These are phyloP conservation scores for Saccharomyces hybrid DNA, from an alignment of 1,139 yeast genomes.

Conservation along the genomic window DNA sequence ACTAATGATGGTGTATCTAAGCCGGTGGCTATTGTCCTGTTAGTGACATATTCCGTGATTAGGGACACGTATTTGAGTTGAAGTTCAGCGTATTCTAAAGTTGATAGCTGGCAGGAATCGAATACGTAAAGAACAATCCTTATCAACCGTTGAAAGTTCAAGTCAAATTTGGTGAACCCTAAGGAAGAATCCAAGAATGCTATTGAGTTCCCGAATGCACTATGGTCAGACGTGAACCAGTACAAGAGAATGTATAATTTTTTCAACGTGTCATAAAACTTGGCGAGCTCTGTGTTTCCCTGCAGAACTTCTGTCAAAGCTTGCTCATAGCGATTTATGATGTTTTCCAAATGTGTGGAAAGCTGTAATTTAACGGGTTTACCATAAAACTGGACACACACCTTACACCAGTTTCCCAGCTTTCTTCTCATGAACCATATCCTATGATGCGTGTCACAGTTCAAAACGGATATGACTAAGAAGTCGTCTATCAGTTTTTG, in stretches of 20 bases:
- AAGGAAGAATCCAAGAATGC: slow-evolving; percentile 15
- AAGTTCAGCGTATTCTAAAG: slow-evolving; percentile 7
- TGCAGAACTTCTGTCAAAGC: slow-evolving; percentile 13
- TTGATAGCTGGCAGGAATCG: slow-evolving; percentile 12
- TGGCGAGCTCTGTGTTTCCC: slow-evolving; percentile 10
- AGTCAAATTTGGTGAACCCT: slow-evolving; percentile 20
- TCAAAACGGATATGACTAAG: slow-evolving; percentile 11
- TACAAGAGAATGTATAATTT: slow-evolving; percentile 19
- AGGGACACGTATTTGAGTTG: slow-evolving; percentile 15
- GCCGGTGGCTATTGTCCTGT: slow-evolving; percentile 4
- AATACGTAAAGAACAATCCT: slow-evolving; percentile 23
- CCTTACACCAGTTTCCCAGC: slow-evolving; percentile 21
- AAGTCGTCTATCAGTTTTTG: slow-evolving; percentile 14
- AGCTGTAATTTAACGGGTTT: slow-evolving; percentile 9
- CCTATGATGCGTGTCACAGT: slow-evolving; percentile 14
- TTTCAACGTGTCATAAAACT: slow-evolving; percentile 12
- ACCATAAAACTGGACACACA: slow-evolving; percentile 14
- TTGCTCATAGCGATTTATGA: slow-evolving; percentile 11
- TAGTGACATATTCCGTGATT: slow-evolving; percentile 11
- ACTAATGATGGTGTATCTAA: slow-evolving; percentile 5
- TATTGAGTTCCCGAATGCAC: slow-evolving; percentile 13
- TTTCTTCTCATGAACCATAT: slow-evolving; percentile 24
- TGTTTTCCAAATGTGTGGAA: slow-evolving; percentile 9
- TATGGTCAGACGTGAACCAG: slow-evolving; percentile 18
- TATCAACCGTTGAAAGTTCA: slow-evolving; percentile 21